Evolutionary conservation across 306 rosid species (phyloP), one percentile per base, ranked within the genome.

Genomic region (Citrullus colocynthis): DNA sequence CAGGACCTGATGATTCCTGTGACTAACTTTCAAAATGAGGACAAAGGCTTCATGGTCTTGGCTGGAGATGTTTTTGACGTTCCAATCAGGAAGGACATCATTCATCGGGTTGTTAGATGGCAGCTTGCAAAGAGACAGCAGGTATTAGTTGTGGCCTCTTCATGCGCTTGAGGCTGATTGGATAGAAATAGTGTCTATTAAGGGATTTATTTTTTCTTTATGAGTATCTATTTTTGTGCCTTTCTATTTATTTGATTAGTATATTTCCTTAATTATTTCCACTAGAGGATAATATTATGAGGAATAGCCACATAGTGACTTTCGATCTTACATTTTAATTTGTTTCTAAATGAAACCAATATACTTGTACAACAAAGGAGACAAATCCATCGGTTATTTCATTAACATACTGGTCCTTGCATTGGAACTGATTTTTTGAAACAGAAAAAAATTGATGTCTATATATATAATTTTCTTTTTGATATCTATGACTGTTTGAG

Each of bases 111-210:
- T 80, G 99, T 95, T 24, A 81, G 85, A 78, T 95, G 99, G 98
- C 99, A 95, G 85, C 97, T 88, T 56, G 96, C 97, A 39, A 95
- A 92, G 81, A 84, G 93, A 69, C 98, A 92, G 82, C 98, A 92
- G 96, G 97, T 95, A 79, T 36, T 62, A 10, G 45, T 55, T 20
- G 18, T 24, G 9, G 6, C 36, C 14, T 57, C 39, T 24, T 59
- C 6, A 1, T 24, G 36, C 9, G 11, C 44, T 75, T 44, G 78
- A 70, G 63, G 51, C 20, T 32, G 44, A 9, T 54, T n/a, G 36
- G 11, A n/a, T 36, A 17, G n/a, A 13, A 10, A 45, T n/a, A 72
- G 55, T 11, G 39, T 28, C 2, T 5, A 80, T 45, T 18, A 48
- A 16, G 82, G 82, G 64, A 78, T 65, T 20, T 16, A 8, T 17